Evolutionary conservation across 768 basidiomycete genomes (phyloP), one percentile per base, ranked within the genome.

Genomic region (Mrakia frigida): DNA sequence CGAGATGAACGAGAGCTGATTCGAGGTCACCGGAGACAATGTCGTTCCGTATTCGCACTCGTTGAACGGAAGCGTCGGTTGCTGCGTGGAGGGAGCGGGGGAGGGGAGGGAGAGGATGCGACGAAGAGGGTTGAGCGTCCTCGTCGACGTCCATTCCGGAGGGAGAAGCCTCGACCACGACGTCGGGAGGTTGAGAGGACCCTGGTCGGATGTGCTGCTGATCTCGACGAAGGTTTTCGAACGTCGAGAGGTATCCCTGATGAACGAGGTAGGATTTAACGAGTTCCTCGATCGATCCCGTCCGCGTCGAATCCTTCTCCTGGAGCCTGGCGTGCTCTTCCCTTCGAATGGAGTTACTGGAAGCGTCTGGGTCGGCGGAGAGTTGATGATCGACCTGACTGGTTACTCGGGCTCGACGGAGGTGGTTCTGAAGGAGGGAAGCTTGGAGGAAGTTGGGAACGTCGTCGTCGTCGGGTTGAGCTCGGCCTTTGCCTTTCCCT

Each of bases 191-290:
- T n/a, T n/a, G n/a, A n/a, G n/a, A 41, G 39, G 16, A n/a, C 16
- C 23, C 37, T 5, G 33, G n/a, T 4, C 23, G 35, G 35, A 59
- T 21, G 4, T 53, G 2, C 21, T 46, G 73, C 23, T 65, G 43
- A 31, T 74, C 35, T 31, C 61, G 73, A n/a, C 14, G 16, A 43
- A 74, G 46, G 14, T 46, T 43, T 1, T 61, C 63, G 33, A 65
- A 33, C 43, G 73, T 74, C 23, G 61, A 33, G 28, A 16, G 18
- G 73, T 52, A 52, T 1, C 73, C 73, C 13, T 61, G 73, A 25
- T 74, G 73, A 6, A 63, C 11, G 31, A 74, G 73, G 61, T 46
- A 74, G 28, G 65, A n/a, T 31, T 63, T 63, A 33, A 74, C 73
- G 43, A 74, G 73, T 11, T 63, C 31, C 31, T 63, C 28, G 63